Evolutionary conservation across 352 stramenopile species (phyloP).

Genomic region (Pythium grandisporangium): DNA sequence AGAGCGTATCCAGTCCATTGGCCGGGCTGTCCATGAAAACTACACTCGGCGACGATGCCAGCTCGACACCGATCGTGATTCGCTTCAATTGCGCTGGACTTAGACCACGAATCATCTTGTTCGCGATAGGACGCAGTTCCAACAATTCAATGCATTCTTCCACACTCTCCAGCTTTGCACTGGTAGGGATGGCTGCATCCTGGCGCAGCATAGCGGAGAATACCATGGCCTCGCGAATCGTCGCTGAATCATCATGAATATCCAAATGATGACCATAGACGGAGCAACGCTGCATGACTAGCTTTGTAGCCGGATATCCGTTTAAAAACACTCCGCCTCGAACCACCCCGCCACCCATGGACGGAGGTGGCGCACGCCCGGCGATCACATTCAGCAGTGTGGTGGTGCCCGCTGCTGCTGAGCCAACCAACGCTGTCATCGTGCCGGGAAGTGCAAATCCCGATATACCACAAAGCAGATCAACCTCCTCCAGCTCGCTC

Average conservation of each 20-base stretch:
- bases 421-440: slow-evolving; percentile 75
- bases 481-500: neutral
- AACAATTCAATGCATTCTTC: neutral
- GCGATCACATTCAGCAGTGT: slow-evolving; percentile 87
- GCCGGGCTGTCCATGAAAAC: neutral
- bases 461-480: neutral
- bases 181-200: neutral
- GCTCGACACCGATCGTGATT: neutral
- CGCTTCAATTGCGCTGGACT: slow-evolving; percentile 40
- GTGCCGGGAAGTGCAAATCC: neutral
- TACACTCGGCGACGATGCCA: neutral
- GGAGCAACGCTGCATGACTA: neutral
- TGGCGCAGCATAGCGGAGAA: neutral
- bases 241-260: neutral
- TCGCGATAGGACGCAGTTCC: neutral
- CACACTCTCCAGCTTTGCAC: neutral
- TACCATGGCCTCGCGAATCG: neutral
- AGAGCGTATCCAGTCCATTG: neutral
- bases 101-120: neutral
- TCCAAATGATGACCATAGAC: neutral
- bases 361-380: slow-evolving; percentile 73
- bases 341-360: slow-evolving; percentile 45
- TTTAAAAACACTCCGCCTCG: slow-evolving; percentile 32
- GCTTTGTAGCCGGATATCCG: neutral
- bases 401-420: slow-evolving; percentile 34